Percentiles rank a stretch among this genome's conserved stretches.
Evolutionary conservation across 139 green algal species (phyloP).

Genomic region (Yamagishiella unicocca): DNA sequence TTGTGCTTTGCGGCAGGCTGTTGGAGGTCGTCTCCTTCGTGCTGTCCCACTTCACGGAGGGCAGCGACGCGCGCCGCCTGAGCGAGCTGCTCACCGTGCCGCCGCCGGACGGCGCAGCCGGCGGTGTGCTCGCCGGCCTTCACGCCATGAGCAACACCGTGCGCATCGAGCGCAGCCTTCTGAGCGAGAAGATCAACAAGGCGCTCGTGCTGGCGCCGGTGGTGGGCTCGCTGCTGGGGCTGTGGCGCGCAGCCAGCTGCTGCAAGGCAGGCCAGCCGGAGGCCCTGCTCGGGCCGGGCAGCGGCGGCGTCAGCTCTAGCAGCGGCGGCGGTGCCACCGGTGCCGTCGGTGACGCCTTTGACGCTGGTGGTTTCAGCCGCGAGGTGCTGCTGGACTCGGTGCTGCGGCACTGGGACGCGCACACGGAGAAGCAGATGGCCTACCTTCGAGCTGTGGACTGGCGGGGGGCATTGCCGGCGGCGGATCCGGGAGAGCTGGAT

Average conservation of each 20-base stretch:
- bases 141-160: constrained; percentile 19
- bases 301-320: constrained; percentile 1
- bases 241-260: constrained; percentile 31
- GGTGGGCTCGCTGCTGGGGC: constrained; percentile 68
- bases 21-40: constrained; percentile 85
- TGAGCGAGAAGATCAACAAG: constrained; percentile 57
- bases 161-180: constrained; percentile 20
- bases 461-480: constrained; percentile 39
- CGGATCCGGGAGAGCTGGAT: background rate
- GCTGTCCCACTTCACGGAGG: constrained; percentile 77
- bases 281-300: background rate
- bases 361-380: no score
- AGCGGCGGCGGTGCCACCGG: background rate
- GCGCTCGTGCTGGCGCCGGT: constrained; percentile 69
- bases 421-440: constrained; percentile 28
- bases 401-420: constrained; percentile 8
- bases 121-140: background rate
- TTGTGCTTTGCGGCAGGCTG: constrained; percentile 63
- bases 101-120: background rate
- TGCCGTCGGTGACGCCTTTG: background rate
- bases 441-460: constrained; percentile 49
- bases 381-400: constrained; percentile 45
- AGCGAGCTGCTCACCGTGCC: constrained; percentile 48
- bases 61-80: constrained; percentile 61
- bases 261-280: background rate